phyloP scores from a whole-genome alignment of 1,139 yeast genomes.

The Geotrichum citri-aurantii region DNA sequence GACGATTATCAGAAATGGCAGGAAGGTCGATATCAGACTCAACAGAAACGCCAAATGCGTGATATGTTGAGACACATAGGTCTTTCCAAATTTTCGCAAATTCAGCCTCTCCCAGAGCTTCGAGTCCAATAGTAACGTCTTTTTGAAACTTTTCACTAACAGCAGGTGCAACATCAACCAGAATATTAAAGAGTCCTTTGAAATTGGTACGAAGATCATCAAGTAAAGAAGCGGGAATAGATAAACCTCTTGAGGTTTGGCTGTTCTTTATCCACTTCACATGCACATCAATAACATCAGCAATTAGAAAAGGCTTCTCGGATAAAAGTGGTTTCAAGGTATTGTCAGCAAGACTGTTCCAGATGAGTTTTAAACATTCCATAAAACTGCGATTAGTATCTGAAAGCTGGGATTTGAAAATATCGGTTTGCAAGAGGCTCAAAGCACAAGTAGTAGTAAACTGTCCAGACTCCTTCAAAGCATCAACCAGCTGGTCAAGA shows the following conservation, averaged over 20 bases:
- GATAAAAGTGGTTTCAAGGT: background rate
- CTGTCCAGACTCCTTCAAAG: constrained; percentile 15
- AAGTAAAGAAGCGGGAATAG: constrained; percentile 24
- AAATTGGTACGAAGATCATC: constrained; percentile 21
- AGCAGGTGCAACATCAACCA: constrained; percentile 13
- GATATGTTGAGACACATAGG: background rate
- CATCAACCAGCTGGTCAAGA: constrained; percentile 16
- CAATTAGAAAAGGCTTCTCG: constrained; percentile 13
- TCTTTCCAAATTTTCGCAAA: constrained; percentile 9
- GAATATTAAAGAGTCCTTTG: constrained; percentile 21
- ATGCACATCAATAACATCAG: constrained; percentile 25
- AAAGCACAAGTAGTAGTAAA: constrained; percentile 20
- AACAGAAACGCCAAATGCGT: background rate
- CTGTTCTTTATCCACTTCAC: constrained; percentile 26
- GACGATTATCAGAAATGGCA: constrained; percentile 7
- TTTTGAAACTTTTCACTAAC: constrained; percentile 5
- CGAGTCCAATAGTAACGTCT: constrained; percentile 8
- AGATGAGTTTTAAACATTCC: constrained; percentile 22
- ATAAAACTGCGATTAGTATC: constrained; percentile 22
- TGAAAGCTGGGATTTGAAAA: constrained; percentile 24
- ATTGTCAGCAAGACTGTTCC: constrained; percentile 19
- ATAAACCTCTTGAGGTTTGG: constrained; percentile 22
- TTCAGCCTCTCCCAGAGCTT: constrained; percentile 7
- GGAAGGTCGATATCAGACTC: background rate
- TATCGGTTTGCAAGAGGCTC: constrained; percentile 22